Conservation (phyloP, 257 asterid species). For the Solanum verrucosum region DNA sequence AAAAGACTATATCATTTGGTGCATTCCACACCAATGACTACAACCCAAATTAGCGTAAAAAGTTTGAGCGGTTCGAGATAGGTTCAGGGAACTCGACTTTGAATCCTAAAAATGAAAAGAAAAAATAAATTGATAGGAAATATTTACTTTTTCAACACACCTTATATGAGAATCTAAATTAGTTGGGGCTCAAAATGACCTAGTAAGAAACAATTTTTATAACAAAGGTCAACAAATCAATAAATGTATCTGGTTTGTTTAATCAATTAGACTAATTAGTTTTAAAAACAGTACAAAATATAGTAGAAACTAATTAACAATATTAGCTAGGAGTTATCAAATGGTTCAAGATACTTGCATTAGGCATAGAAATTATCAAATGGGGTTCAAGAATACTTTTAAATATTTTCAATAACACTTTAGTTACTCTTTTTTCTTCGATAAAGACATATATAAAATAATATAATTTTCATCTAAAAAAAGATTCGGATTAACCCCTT, state of each 20-base stretch:
- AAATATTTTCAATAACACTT: not conserved
- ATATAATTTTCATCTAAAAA: not conserved
- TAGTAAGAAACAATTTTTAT: not conserved
- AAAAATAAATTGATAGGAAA: not conserved
- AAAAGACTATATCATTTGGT: not conserved
- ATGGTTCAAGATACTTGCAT: not conserved
- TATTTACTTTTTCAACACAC: not conserved
- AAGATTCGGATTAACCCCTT: rapidly evolving
- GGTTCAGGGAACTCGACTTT: not conserved
- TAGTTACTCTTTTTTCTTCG: not conserved
- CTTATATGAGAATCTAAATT: not conserved
- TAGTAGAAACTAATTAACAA: not conserved
- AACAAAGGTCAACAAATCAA: not conserved
- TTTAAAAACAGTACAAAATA: not conserved
- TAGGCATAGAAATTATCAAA: not conserved
- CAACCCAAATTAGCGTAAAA: not conserved
- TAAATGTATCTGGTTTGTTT: not conserved
- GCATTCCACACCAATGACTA: not conserved
- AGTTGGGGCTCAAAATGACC: not conserved
- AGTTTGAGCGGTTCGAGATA: not conserved
- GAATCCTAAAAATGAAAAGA: not conserved
- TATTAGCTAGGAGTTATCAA: not conserved
- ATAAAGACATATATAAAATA: not conserved
- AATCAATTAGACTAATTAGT: not conserved
- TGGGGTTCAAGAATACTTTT: not conserved